A percentile compares a stretch with the other conserved stretches of the same genome.
Evolutionary conservation across 257 asterid species (phyloP).

Genomic region (Solanum megistacrolobum): DNA sequence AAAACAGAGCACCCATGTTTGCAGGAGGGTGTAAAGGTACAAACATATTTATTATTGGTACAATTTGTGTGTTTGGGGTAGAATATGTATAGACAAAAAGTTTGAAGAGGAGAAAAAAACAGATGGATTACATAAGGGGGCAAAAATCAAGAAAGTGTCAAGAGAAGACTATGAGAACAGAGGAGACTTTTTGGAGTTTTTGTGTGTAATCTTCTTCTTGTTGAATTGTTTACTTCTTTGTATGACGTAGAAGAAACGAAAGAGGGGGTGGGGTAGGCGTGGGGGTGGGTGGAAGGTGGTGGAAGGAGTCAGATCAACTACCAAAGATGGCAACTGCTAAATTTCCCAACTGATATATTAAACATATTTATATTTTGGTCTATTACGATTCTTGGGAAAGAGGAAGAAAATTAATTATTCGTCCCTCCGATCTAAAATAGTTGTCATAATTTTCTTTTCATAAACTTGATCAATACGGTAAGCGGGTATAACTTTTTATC

Average conservation of each 20-base stretch:
- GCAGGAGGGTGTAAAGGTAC: neutral
- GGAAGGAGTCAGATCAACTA: constrained; percentile 4
- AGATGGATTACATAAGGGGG: neutral
- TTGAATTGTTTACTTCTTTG: neutral
- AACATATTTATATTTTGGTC: neutral
- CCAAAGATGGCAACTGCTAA: constrained; percentile 13
- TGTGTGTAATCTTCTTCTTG: neutral
- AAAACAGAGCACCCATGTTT: neutral
- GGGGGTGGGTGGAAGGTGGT: neutral
- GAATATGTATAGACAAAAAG: neutral
- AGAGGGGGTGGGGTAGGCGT: neutral
- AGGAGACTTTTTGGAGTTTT: constrained; percentile 21
- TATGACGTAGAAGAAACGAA: constrained; percentile 39
- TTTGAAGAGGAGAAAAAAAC: neutral
- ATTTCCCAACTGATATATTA: neutral
- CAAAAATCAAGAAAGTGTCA: neutral
- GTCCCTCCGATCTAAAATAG: neutral
- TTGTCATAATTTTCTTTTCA: too few species aligned
- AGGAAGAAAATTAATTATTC: neutral
- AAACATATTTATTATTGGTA: neutral
- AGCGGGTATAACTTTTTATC: too few species aligned
- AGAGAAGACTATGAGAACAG: constrained; percentile 3
- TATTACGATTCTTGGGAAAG: neutral
- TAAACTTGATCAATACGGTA: accelerated
- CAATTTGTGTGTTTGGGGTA: neutral